These are phyloP conservation scores for Kernera saxatilis DNA, from an alignment of 345 rosid genomes.

Conservation along the genomic window DNA sequence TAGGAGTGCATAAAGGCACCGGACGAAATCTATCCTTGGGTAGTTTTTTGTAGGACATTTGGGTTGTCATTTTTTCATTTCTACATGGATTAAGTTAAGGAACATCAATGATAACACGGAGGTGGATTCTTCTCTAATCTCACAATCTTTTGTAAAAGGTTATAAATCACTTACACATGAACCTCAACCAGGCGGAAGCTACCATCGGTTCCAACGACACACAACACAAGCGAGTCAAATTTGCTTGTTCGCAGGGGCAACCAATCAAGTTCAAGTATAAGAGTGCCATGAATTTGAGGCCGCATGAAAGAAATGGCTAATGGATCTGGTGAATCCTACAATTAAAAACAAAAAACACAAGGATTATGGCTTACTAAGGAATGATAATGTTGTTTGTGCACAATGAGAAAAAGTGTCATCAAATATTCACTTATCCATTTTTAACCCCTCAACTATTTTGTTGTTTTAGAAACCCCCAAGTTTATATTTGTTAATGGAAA, in stretches of 20 bases:
- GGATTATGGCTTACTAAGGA: not conserved
- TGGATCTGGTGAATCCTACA: constrained; percentile 81
- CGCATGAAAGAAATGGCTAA: constrained; percentile 77
- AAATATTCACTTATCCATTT: no score
- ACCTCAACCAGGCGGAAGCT: constrained; percentile 82
- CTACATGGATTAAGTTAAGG: constrained; percentile 33
- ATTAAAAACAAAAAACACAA: not conserved
- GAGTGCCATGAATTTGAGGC: constrained; percentile 87
- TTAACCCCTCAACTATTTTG: no score
- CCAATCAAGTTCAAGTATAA: constrained; percentile 86
- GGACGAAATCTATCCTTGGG: constrained; percentile 70
- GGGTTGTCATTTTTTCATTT: constrained; percentile 45
- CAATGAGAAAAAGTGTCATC: not conserved
- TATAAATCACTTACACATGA: constrained; percentile 48
- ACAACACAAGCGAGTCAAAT: constrained; percentile 66
- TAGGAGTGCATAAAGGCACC: constrained; percentile 75
- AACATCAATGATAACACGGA: not conserved
- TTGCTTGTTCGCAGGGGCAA: constrained; percentile 57
- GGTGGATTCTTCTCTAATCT: not conserved
- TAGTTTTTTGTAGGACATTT: constrained; percentile 30
- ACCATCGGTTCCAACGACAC: constrained; percentile 87
- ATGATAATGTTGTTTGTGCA: not conserved
- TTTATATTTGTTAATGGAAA: no score
- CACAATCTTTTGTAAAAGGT: not conserved
- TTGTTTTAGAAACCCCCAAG: no score